Evolutionary conservation across 1,139 yeast genomes (phyloP).

Genomic region (Geotrichum reessii): DNA sequence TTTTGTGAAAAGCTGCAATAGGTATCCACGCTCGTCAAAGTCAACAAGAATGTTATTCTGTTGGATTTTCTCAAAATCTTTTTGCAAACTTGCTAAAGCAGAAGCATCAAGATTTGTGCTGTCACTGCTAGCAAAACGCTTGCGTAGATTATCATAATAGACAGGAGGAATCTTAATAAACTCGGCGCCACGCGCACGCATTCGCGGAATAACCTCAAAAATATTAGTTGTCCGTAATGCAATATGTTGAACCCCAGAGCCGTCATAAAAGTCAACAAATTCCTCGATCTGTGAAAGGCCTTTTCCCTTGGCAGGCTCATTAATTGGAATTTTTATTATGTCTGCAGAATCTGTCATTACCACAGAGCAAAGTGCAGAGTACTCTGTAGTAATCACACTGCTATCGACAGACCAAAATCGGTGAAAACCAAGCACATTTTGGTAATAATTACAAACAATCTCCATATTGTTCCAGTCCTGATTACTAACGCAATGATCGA

Average conservation of each 20-base stretch:
- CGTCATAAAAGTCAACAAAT: conserved; percentile 64
- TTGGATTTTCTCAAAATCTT: conserved; percentile 38
- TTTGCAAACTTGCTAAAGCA: conserved; percentile 28
- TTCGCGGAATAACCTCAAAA: conserved; percentile 47
- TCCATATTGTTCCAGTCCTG: conserved; percentile 66
- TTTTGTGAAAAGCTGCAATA: conserved; percentile 71
- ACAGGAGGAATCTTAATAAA: conserved; percentile 54
- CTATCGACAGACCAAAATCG: conserved; percentile 84
- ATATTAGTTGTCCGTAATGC: conserved; percentile 63
- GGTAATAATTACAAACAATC: conserved; percentile 52
- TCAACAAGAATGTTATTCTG: conserved; percentile 59
- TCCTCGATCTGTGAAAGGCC: conserved; percentile 73
- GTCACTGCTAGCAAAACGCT: conserved; percentile 29
- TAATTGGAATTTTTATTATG: conserved; percentile 68
- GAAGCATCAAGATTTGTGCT: background rate
- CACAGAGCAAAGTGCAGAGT: conserved; percentile 62
- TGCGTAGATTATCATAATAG: conserved; percentile 50
- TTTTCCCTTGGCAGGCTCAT: conserved; percentile 60
- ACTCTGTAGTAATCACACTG: conserved; percentile 59
- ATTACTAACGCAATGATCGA: conserved; percentile 81
- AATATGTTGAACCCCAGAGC: conserved; percentile 80
- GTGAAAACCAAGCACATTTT: conserved; percentile 62
- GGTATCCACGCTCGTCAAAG: conserved; percentile 64
- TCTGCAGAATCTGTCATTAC: conserved; percentile 73
- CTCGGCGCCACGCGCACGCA: conserved; percentile 59